Evolutionary conservation across 2,329 filamentous ascomycete species (phyloP).

Genomic region (Herpomyces periplanetae): DNA sequence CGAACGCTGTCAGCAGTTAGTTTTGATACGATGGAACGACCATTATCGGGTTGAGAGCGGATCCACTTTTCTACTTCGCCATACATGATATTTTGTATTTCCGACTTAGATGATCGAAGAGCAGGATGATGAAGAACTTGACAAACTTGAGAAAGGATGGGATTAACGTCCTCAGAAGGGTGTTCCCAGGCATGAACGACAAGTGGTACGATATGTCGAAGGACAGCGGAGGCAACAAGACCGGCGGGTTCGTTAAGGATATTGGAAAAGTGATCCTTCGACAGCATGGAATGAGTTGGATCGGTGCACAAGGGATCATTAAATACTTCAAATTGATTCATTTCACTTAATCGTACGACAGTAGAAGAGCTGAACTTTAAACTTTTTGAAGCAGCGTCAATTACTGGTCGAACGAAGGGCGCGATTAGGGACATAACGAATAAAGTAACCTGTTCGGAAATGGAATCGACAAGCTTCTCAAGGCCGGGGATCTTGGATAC

Average conservation of each 20-base stretch:
- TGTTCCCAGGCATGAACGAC: constrained; percentile 62
- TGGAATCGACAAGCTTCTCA: constrained; percentile 43
- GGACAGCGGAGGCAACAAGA: constrained; percentile 31
- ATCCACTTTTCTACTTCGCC: constrained; percentile 39
- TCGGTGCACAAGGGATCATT: constrained; percentile 32
- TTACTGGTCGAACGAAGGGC: constrained; percentile 49
- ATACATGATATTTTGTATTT: constrained; percentile 42
- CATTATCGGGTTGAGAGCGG: constrained; percentile 18
- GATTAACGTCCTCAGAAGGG: constrained; percentile 23
- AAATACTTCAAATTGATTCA: constrained; percentile 59
- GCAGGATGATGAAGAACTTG: constrained; percentile 57
- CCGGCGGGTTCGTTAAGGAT: constrained; percentile 61
- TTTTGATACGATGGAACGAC: constrained; percentile 31
- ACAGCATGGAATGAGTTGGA: constrained; percentile 77
- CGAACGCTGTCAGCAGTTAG: constrained; percentile 39
- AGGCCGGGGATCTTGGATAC: constrained; percentile 56
- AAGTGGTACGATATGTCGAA: constrained; percentile 59
- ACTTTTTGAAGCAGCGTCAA: constrained; percentile 51
- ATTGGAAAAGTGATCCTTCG: constrained; percentile 80
- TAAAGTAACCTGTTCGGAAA: constrained; percentile 50
- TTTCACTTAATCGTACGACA: constrained; percentile 45
- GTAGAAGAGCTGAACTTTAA: constrained; percentile 49
- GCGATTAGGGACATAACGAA: constrained; percentile 77
- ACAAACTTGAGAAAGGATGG: constrained; percentile 34
- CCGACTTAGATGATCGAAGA: constrained; percentile 22